These are phyloP conservation scores for Claviceps capensis DNA, from an alignment of 2,329 filamentous ascomycete species.

Conservation along the genomic window DNA sequence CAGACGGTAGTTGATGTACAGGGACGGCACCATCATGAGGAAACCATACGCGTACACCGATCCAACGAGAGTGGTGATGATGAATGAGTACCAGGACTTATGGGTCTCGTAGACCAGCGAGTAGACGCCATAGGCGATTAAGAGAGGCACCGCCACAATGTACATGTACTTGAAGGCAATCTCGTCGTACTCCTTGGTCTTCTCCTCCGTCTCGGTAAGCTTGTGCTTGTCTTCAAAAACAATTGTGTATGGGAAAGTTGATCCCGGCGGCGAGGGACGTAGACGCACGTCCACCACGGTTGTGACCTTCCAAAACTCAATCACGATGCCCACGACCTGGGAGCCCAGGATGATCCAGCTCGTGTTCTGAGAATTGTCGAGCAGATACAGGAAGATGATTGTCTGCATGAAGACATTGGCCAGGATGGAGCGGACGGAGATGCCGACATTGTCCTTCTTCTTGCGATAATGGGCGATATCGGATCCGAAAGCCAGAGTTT, in stretches of 20 bases:
- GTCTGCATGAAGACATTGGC: slow-evolving; percentile 96
- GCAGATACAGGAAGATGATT: slow-evolving; percentile 88
- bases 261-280: slow-evolving; percentile 52
- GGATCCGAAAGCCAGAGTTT: slow-evolving; percentile 91
- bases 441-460: slow-evolving; percentile 98
- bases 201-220: slow-evolving; percentile 86
- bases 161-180: slow-evolving; percentile 98
- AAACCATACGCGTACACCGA: slow-evolving; percentile 97
- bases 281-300: slow-evolving; percentile 84
- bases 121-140: slow-evolving; percentile 82
- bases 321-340: slow-evolving; percentile 67
- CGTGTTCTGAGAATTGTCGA: slow-evolving; percentile 96
- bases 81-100: slow-evolving; percentile 96
- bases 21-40: slow-evolving; percentile 93
- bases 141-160: slow-evolving; percentile 74
- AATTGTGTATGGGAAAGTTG: slow-evolving; percentile 64
- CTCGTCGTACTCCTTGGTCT: slow-evolving; percentile 96
- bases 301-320: slow-evolving; percentile 83
- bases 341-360: slow-evolving; percentile 98
- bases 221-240: slow-evolving; percentile 94
- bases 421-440: slow-evolving; percentile 88
- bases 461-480: slow-evolving; percentile 97
- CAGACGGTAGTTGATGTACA: slow-evolving; percentile 98
- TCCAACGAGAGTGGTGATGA: slow-evolving; percentile 88
- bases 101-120: slow-evolving; percentile 85